Base-by-base conservation (phyloP, 257 asterid genomes). In the Nicotiana benthamiana region DNA sequence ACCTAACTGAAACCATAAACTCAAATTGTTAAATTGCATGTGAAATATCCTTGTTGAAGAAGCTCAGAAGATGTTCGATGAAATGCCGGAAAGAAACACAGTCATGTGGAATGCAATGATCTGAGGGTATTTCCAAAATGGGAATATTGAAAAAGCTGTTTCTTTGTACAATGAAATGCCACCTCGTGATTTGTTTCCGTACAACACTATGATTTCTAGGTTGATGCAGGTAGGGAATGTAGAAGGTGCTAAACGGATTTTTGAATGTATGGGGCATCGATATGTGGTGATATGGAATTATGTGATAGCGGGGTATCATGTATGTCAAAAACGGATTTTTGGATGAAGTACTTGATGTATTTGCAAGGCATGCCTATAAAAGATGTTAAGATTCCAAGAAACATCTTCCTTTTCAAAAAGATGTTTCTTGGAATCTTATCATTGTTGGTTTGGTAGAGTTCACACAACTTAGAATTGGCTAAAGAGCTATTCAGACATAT, bases 131-230 rank as follows among this genome's bases (percentile, higher is more conserved):
- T 89, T 91, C 20, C 62, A 80, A 86, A 60, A 66, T 67, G 88
- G 91, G 40, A 91, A 89, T 46, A 83, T 85, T 28, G 83, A 83
- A 56, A 79, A 80, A 65, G 94, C 90, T 70, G 79, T 75, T 79
- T 80, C 81, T 75, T 75, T 89, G 57, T 91, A 89, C 40, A 77
- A 77, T 16, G 57, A 53, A 79, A 87, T 89, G 89, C 85, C 91
- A 22, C 57, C 40, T 68, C 89, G 82, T 60, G 97, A 92, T 82
- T 88, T 93, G n/a, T 82, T 90, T 5, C 81, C 78, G 0, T 90
- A 92, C 89, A 91, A 90, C 83, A 93, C 81, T 80, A 87, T 89
- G n/a, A 87, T 90, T 75, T 88, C 83, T 68, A 96, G 93, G 28
- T 81, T 92, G 11, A 90, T 90, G 59, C 91, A 88, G 72, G 80